Percentiles rank a stretch among this genome's conserved stretches.
These are phyloP conservation scores for Melampsora abietis-canadensis DNA, from an alignment of 1,284 basidiomycete genomes.

Conservation along the genomic window DNA sequence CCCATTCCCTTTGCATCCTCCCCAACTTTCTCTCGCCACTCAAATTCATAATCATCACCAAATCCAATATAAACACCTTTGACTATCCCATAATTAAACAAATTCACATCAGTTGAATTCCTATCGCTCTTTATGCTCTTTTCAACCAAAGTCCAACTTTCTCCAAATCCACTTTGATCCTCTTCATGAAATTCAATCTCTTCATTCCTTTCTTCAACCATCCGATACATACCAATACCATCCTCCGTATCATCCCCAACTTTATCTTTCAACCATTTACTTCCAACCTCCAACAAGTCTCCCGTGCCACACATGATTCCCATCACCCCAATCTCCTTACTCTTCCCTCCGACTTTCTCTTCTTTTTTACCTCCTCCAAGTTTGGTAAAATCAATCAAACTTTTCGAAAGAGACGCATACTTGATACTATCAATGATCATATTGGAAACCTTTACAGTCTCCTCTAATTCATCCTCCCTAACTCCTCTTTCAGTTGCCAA, in stretches of 20 bases:
- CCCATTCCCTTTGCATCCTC: neutral
- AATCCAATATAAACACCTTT: neutral
- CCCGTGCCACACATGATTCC: neutral
- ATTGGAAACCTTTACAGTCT: conserved; percentile 7
- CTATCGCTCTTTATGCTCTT: no score
- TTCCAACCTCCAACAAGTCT: neutral
- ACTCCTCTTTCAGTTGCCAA: conserved; percentile 31
- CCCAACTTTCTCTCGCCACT: neutral
- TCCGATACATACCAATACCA: no score
- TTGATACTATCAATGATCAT: neutral
- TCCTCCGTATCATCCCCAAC: neutral
- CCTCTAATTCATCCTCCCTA: conserved; percentile 26
- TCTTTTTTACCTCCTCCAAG: no score
- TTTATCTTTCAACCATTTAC: neutral
- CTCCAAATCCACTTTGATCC: neutral
- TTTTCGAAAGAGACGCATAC: neutral
- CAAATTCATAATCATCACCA: conserved; percentile 6
- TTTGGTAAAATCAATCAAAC: neutral
- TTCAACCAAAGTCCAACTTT: neutral
- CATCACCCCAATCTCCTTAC: no score
- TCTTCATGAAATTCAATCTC: neutral
- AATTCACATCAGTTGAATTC: neutral
- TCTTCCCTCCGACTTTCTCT: no score
- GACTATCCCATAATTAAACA: neutral
- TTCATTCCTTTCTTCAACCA: neutral